A percentile compares a stretch with the other conserved stretches of the same genome.
Evolutionary conservation across 2,329 filamentous ascomycete genomes (phyloP).

Genomic region (Zopfia rhizophila): DNA sequence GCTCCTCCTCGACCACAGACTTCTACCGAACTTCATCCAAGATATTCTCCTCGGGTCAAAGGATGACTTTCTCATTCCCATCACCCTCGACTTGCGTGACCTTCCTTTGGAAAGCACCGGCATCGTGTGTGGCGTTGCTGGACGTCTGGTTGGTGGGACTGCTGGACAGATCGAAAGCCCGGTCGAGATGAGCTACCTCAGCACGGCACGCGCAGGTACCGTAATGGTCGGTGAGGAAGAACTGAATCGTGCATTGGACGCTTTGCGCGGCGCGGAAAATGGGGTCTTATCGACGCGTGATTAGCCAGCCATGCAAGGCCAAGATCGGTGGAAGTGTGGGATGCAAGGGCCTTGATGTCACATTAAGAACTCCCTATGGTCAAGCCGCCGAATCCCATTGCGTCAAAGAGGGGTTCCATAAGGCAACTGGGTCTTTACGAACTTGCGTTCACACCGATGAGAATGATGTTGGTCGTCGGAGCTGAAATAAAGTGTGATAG

Average conservation of each 20-base stretch:
- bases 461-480: neutral
- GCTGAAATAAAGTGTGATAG: constrained; percentile 3
- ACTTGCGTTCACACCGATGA: constrained; percentile 13
- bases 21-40: constrained; percentile 65
- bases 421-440: constrained; percentile 7
- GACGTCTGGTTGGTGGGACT: constrained; percentile 79
- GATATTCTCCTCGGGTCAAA: constrained; percentile 81
- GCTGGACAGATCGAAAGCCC: constrained; percentile 44
- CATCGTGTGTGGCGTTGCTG: constrained; percentile 93
- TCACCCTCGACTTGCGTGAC: constrained; percentile 84
- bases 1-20: constrained; percentile 74
- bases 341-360: constrained; percentile 6
- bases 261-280: constrained; percentile 63
- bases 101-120: constrained; percentile 89
- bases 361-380: constrained; percentile 5
- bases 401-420: neutral
- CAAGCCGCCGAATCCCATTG: neutral
- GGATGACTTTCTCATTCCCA: constrained; percentile 79
- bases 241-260: constrained; percentile 76
- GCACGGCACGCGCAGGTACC: constrained; percentile 86
- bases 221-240: constrained; percentile 85
- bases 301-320: constrained; percentile 19
- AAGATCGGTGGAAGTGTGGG: neutral
- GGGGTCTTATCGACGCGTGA: constrained; percentile 33
- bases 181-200: constrained; percentile 89